Percentiles rank a stretch among this genome's conserved stretches.
phyloP scores from a whole-genome alignment of 2,329 filamentous ascomycete species.

The Tolypocladium guangdongense region DNA sequence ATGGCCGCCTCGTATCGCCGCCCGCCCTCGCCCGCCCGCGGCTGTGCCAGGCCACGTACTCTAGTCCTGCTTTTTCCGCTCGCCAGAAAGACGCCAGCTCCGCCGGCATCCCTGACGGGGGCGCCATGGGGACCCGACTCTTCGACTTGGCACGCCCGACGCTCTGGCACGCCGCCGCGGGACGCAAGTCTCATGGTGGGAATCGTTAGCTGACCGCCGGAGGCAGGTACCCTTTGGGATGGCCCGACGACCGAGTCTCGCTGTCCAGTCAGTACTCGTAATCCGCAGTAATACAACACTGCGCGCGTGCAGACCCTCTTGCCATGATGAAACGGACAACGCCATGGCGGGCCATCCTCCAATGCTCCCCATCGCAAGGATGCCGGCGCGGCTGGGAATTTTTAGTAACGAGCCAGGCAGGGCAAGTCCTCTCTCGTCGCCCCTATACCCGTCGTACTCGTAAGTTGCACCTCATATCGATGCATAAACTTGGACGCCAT shows the following conservation, averaged over 20 bases:
- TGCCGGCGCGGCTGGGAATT: neutral
- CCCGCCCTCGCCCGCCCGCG: neutral
- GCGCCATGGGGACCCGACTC: neutral
- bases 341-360: neutral
- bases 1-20: neutral
- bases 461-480: neutral
- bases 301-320: neutral
- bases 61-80: slow-evolving; percentile 2
- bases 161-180: neutral
- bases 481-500: neutral
- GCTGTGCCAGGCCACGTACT: slow-evolving; percentile 8
- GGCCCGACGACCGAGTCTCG: neutral
- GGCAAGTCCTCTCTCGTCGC: neutral
- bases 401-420: neutral
- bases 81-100: neutral
- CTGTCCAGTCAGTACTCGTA: too few relatives aligned
- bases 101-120: neutral
- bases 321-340: neutral
- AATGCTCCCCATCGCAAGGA: neutral
- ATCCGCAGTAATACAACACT: too few relatives aligned
- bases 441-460: too few relatives aligned
- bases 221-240: neutral
- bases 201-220: neutral
- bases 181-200: neutral
- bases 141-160: neutral